A percentile compares a stretch with the other conserved stretches of the same genome.
These are phyloP conservation scores for Actinomucor elegans DNA, from an alignment of 371 early-diverging fungal genomes.

Conservation along the genomic window DNA sequence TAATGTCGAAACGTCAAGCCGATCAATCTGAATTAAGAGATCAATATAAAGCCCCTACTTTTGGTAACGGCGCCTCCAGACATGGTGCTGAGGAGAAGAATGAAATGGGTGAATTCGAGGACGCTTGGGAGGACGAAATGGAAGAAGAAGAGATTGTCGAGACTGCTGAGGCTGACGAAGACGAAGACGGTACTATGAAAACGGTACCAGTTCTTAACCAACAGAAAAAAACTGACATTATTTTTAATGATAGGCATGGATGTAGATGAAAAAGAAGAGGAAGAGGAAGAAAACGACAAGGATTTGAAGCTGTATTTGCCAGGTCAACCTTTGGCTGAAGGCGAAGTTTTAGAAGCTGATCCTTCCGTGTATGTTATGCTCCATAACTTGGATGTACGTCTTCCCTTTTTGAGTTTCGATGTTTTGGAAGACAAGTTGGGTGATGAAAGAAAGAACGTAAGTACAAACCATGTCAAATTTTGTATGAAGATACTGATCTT, in stretches of 20 bases:
- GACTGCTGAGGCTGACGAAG: constrained; percentile 42
- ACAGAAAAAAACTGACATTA: background rate
- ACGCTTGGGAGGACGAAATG: constrained; percentile 92
- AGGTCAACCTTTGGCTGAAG: constrained; percentile 85
- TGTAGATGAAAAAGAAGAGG: constrained; percentile 51
- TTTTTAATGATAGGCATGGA: constrained; percentile 41
- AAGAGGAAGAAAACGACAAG: constrained; percentile 46
- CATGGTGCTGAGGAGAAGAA: constrained; percentile 51
- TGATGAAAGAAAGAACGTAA: constrained; percentile 70
- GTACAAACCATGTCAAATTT: too few species aligned
- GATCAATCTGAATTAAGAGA: constrained; percentile 52
- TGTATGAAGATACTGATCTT: background rate
- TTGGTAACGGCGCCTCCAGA: constrained; percentile 33
- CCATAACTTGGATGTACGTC: constrained; percentile 86
- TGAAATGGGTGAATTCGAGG: constrained; percentile 96
- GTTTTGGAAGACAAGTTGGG: constrained; percentile 85
- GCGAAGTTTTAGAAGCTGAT: constrained; percentile 92
- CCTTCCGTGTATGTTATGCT: constrained; percentile 95
- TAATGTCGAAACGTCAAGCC: constrained; percentile 65
- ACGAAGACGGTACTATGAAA: constrained; percentile 47
- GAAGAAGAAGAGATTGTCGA: constrained; percentile 74
- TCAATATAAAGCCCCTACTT: constrained; percentile 43
- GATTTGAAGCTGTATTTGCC: constrained; percentile 87
- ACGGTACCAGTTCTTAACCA: background rate
- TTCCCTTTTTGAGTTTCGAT: constrained; percentile 98